Percentiles rank a stretch among this genome's conserved stretches.
Conservation (phyloP, 2,329 filamentous ascomycete genomes). For the Arachnomyces sp. region DNA sequence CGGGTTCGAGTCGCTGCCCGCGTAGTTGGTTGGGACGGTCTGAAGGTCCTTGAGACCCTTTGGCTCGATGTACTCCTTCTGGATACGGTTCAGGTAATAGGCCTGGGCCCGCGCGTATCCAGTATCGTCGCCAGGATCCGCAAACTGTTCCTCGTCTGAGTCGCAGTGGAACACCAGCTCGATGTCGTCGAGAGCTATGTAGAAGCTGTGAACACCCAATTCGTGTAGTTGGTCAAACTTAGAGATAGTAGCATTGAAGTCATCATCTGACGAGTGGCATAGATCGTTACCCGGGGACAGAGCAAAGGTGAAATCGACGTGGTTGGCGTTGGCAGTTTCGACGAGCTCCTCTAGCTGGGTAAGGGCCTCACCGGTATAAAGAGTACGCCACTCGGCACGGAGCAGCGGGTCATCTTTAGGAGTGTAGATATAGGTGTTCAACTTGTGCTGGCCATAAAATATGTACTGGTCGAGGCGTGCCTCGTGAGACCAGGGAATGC, state of each 20-base stretch:
- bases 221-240: conserved; percentile 16
- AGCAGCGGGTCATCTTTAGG: conserved; percentile 18
- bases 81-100: conserved; percentile 15
- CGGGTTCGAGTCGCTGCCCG: conserved; percentile 13
- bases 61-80: conserved; percentile 13
- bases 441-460: conserved; percentile 18
- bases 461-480: conserved; percentile 17
- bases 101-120: conserved; percentile 16
- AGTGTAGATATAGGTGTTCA: conserved; percentile 19
- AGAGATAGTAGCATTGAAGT: conserved; percentile 14
- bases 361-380: conserved; percentile 12
- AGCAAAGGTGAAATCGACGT: conserved; percentile 17
- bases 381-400: conserved; percentile 14
- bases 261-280: conserved; percentile 15
- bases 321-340: conserved; percentile 13
- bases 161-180: conserved; percentile 14
- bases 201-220: conserved; percentile 15
- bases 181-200: conserved; percentile 16
- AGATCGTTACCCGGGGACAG: conserved; percentile 14
- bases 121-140: conserved; percentile 9
- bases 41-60: conserved; percentile 13
- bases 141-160: conserved; percentile 15
- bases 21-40: conserved; percentile 16
- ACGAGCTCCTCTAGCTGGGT: conserved; percentile 14
- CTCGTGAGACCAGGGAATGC: conserved; percentile 18